These are phyloP conservation scores for Galerina marginata DNA, from an alignment of 768 basidiomycete species.

Conservation along the genomic window DNA sequence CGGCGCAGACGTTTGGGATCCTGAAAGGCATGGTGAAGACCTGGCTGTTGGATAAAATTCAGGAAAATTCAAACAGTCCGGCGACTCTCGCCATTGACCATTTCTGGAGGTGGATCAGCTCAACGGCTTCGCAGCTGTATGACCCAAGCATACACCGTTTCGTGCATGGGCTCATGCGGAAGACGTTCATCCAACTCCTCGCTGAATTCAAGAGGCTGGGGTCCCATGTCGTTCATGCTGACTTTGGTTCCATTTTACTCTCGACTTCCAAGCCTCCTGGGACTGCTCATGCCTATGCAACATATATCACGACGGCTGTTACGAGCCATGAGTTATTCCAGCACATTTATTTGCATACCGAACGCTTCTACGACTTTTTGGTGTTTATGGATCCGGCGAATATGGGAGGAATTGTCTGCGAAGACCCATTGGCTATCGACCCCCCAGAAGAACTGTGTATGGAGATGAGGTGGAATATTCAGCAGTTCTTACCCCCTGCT, in stretches of 20 bases:
- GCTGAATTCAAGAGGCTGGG: constrained; percentile 97
- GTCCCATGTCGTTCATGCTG: constrained; percentile 91
- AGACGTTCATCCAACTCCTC: constrained; percentile 95
- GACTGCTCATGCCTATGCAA: constrained; percentile 93
- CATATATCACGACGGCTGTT: constrained; percentile 92
- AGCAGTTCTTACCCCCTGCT: constrained; percentile 83
- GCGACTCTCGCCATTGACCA: constrained; percentile 83
- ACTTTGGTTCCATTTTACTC: constrained; percentile 88
- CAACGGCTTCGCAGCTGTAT: constrained; percentile 83
- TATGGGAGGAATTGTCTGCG: constrained; percentile 86
- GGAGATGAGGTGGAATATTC: constrained; percentile 93
- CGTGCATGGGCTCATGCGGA: constrained; percentile 94
- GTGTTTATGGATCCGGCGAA: constrained; percentile 97
- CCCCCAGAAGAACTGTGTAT: constrained; percentile 71
- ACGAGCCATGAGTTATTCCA: constrained; percentile 96
- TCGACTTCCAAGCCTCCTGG: constrained; percentile 96
- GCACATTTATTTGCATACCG: constrained; percentile 85
- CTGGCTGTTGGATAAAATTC: constrained; percentile 90
- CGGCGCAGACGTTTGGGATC: constrained; percentile 83
- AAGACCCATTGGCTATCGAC: constrained; percentile 73
- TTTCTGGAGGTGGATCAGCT: constrained; percentile 98
- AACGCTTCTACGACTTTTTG: constrained; percentile 91
- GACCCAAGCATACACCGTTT: constrained; percentile 94
- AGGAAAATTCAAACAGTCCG: constrained; percentile 65
- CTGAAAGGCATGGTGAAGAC: constrained; percentile 87